Evolutionary conservation across 306 rosid genomes (phyloP).

Genomic region (Glycyrrhiza uralensis): DNA sequence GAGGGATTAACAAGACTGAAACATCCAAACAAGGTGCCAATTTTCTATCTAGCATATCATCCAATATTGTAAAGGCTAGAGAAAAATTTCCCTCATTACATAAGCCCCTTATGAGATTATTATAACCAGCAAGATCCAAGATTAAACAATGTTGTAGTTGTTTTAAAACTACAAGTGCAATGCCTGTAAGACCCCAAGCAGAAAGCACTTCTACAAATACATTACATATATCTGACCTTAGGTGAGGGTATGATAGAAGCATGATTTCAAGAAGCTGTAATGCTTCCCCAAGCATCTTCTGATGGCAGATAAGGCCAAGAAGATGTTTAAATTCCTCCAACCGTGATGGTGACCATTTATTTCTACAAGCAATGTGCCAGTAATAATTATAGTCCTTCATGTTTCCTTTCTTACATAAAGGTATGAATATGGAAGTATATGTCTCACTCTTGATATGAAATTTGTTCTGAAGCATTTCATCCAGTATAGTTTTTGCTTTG

Average conservation of each 20-base stretch:
- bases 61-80: slow-evolving; percentile 53
- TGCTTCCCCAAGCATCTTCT: slow-evolving; percentile 49
- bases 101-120: slow-evolving; percentile 52
- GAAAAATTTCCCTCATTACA: slow-evolving; percentile 44
- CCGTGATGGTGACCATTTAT: slow-evolving; percentile 63
- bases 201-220: slow-evolving; percentile 55
- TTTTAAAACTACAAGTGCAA: slow-evolving; percentile 45
- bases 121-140: slow-evolving; percentile 48
- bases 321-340: slow-evolving; percentile 51
- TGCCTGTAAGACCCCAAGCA: slow-evolving; percentile 36
- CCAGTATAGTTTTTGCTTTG: slow-evolving; percentile 48
- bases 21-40: slow-evolving; percentile 53
- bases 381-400: slow-evolving; percentile 47
- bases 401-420: slow-evolving; percentile 67
- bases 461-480: slow-evolving; percentile 53
- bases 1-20: slow-evolving; percentile 51
- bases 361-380: slow-evolving; percentile 54
- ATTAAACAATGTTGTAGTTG: slow-evolving; percentile 44
- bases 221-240: slow-evolving; percentile 47
- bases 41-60: slow-evolving; percentile 48
- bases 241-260: slow-evolving; percentile 50
- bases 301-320: slow-evolving; percentile 46
- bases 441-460: slow-evolving; percentile 52
- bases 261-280: slow-evolving; percentile 63
- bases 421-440: slow-evolving; percentile 46